These are phyloP conservation scores for Mycena belliarum DNA, from an alignment of 768 basidiomycete species.

Conservation along the genomic window DNA sequence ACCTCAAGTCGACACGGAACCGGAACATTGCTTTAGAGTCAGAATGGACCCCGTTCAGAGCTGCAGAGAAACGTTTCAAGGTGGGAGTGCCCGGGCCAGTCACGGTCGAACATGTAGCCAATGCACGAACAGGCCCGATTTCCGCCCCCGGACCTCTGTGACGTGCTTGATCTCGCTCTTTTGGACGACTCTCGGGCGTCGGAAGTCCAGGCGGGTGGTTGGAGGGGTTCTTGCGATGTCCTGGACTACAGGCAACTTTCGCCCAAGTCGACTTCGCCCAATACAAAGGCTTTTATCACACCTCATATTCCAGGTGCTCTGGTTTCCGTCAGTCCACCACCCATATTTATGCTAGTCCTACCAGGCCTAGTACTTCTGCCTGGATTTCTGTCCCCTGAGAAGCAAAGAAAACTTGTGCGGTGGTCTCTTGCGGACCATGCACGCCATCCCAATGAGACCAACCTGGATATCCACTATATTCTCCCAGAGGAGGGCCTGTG, in stretches of 20 bases:
- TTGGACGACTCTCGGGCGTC: conserved; percentile 39
- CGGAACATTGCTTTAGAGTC: conserved; percentile 44
- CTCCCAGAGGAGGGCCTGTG: conserved; percentile 80
- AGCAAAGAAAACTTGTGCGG: conserved; percentile 68
- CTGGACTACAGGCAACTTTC: conserved; percentile 35
- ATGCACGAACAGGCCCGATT: conserved; percentile 46
- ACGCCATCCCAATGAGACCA: conserved; percentile 80
- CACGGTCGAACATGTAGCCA: background rate
- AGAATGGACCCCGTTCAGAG: conserved; percentile 75
- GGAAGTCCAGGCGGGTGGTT: conserved; percentile 48
- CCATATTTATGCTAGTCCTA: conserved; percentile 15
- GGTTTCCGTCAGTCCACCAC: background rate
- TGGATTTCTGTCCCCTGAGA: conserved; percentile 56
- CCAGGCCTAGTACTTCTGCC: conserved; percentile 89
- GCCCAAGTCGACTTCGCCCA: conserved; percentile 22
- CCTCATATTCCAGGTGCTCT: conserved; percentile 58
- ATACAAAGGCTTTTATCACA: conserved; percentile 44
- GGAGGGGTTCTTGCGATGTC: conserved; percentile 46
- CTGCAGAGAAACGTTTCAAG: conserved; percentile 80
- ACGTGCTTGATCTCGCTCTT: conserved; percentile 65
- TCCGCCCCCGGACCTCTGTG: conserved; percentile 72
- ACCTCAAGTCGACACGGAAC: conserved; percentile 61
- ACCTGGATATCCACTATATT: conserved; percentile 83
- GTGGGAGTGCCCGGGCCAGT: background rate
- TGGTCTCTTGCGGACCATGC: conserved; percentile 82